phyloP scores from a whole-genome alignment of 179 eudicot genomes.

The Beta corolliflora region DNA sequence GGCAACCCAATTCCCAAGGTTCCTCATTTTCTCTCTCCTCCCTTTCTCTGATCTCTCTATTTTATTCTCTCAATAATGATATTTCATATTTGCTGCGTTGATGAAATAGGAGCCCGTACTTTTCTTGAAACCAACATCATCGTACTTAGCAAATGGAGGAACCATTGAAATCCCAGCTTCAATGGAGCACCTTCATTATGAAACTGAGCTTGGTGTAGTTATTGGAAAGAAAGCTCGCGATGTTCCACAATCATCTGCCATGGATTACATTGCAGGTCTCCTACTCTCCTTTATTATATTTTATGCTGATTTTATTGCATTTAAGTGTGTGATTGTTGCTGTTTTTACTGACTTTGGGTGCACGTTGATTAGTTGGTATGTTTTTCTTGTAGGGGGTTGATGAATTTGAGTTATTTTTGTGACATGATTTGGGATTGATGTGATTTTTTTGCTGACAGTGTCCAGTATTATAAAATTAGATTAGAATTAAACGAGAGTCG shows the following conservation, averaged over 20 bases:
- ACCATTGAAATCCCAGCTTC: slow-evolving; percentile 80
- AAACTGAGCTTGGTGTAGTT: slow-evolving; percentile 92
- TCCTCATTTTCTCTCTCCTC: background rate
- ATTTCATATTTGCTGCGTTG: too few relatives aligned
- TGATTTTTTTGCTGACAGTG: too few relatives aligned
- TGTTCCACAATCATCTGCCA: slow-evolving; percentile 77
- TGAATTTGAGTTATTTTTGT: too few relatives aligned
- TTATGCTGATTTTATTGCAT: background rate
- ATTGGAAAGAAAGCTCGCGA: slow-evolving; percentile 78
- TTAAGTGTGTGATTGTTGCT: background rate
- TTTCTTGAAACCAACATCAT: slow-evolving; percentile 93
- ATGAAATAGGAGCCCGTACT: slow-evolving; percentile 70
- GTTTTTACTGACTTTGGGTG: background rate
- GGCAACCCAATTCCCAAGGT: slow-evolving; percentile 68
- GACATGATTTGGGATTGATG: too few relatives aligned
- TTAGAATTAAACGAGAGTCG: too few relatives aligned
- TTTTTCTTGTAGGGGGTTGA: too few relatives aligned
- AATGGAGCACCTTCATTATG: slow-evolving; percentile 73
- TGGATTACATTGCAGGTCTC: slow-evolving; percentile 89
- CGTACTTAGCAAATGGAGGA: slow-evolving; percentile 83
- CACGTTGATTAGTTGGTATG: background rate
- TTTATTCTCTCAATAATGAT: background rate
- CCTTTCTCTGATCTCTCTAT: slow-evolving; percentile 12
- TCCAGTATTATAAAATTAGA: too few relatives aligned
- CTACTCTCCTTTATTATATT: background rate